phyloP scores from a whole-genome alignment of 225 moss, liverwort and hornwort genomes.

The Climacium dendroides region DNA sequence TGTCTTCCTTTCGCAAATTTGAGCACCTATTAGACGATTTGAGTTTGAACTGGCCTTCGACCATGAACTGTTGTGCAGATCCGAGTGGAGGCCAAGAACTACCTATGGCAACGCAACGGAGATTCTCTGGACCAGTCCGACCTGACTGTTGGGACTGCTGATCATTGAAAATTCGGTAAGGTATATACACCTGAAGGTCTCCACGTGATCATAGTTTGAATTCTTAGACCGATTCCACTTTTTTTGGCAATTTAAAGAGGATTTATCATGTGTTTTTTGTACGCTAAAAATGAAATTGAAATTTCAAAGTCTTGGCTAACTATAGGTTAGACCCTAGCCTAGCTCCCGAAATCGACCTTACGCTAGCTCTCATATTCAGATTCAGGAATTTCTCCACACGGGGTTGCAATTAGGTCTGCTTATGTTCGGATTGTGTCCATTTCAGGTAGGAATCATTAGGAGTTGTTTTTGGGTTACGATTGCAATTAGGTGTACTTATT shows the following conservation, averaged over 20 bases:
- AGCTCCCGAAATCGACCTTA: neutral
- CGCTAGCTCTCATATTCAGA: neutral
- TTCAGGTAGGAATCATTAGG: neutral
- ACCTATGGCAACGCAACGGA: slow-evolving; percentile 36
- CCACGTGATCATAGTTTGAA: neutral
- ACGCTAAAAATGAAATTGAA: neutral
- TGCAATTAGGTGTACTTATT: neutral
- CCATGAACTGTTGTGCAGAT: slow-evolving; percentile 18
- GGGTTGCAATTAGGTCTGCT: neutral
- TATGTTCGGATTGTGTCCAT: neutral
- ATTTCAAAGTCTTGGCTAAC: neutral
- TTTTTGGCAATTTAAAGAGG: neutral
- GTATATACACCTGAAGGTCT: neutral
- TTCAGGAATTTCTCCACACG: neutral
- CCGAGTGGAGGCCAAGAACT: slow-evolving; percentile 57
- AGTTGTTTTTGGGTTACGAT: neutral
- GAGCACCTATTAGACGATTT: neutral
- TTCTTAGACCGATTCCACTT: neutral
- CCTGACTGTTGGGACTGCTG: neutral
- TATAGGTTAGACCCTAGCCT: neutral
- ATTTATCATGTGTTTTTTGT: neutral
- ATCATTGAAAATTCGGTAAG: neutral
- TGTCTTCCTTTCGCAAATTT: neutral
- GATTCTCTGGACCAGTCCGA: neutral
- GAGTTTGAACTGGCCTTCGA: neutral